Base-by-base conservation (phyloP, 768 basidiomycete genomes). In the Amanita jacksonii region DNA sequence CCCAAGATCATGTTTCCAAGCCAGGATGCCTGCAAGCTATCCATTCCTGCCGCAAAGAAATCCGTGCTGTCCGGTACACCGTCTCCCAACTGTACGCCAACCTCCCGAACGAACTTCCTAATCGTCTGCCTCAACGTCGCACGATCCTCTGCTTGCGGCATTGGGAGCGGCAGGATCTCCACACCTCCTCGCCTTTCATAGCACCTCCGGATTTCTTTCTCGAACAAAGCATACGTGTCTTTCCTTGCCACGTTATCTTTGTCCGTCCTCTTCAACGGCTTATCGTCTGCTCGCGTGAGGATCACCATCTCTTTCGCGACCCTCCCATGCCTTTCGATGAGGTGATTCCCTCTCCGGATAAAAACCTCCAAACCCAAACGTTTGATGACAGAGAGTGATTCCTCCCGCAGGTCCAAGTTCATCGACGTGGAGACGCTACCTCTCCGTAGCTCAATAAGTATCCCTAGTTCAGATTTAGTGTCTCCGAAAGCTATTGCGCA, bases 1-100 rank as follows among this genome's bases (percentile, higher is more conserved):
- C 50, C 54, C 7, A 62, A 35, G 33, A 65, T 49, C 5, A 55
- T 53, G 5, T 61, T 55, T n/a, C 61, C 60, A 16, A 69, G 52
- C 10, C 62, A 49, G 36, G 52, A 61, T 8, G 66, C 64, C 35
- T 67, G 67, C 23, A 67, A 41, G 41, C 65, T 66, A 45, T 67
- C 66, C 65, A 69, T 64, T 1, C 67, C 67, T 1, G 52, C 54
- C 51, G 67, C 65, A 44, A 69, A 67, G 42, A 69, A 63, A 46
- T 67, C 65, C 12, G 52, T 41, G 9, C 54, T 51, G 32, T 62
- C 56, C 5, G 24, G 15, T n/a, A 3, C 6, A 4, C 22, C 13
- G n/a, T 19, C 27, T 38, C 38, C 44, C 18, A 38, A 19, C 10
- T 48, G 47, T 1, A 50, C 51, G 20, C 52, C 49, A 22, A 59